Percentiles rank a stretch among this genome's conserved stretches.
phyloP scores from a whole-genome alignment of 2,329 filamentous ascomycete genomes.

The Fusarium sp. region DNA sequence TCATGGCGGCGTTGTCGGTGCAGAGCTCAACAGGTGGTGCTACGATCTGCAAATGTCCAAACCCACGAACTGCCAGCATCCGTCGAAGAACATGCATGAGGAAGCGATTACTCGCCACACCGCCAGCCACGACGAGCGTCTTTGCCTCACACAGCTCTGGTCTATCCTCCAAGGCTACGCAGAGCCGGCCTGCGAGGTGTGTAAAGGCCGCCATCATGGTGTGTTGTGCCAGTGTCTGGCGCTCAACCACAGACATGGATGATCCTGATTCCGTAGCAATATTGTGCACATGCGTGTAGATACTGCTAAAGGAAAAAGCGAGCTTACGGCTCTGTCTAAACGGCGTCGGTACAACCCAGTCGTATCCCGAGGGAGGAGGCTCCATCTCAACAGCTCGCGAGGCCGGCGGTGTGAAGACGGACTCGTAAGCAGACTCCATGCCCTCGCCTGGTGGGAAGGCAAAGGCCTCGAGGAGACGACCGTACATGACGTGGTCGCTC shows the following conservation, averaged over 20 bases:
- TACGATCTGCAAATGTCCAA: slow-evolving; percentile 68
- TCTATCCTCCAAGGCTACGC: slow-evolving; percentile 70
- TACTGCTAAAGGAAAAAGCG: slow-evolving; percentile 78
- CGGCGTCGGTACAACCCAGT: slow-evolving; percentile 78
- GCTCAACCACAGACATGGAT: slow-evolving; percentile 67
- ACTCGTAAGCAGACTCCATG: slow-evolving; percentile 46
- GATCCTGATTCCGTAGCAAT: slow-evolving; percentile 55
- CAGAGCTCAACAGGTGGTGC: slow-evolving; percentile 84
- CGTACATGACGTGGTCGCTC: slow-evolving; percentile 80
- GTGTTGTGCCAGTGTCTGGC: slow-evolving; percentile 76
- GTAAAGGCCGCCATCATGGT: slow-evolving; percentile 87
- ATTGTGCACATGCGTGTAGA: slow-evolving; percentile 66
- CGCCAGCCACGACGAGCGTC: slow-evolving; percentile 86
- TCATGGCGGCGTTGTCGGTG: slow-evolving; percentile 98
- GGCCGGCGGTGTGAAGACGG: slow-evolving; percentile 68
- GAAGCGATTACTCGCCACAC: slow-evolving; percentile 88
- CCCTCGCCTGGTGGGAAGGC: slow-evolving; percentile 67
- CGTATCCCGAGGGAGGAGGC: slow-evolving; percentile 53
- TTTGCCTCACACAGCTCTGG: slow-evolving; percentile 53
- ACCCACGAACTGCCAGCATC: slow-evolving; percentile 75
- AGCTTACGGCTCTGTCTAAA: slow-evolving; percentile 69
- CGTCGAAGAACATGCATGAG: slow-evolving; percentile 73
- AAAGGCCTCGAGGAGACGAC: slow-evolving; percentile 80
- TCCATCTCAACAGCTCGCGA: slow-evolving; percentile 69
- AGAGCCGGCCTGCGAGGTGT: slow-evolving; percentile 81